phyloP scores from a whole-genome alignment of 768 basidiomycete genomes.

The Lentinula lateritia region DNA sequence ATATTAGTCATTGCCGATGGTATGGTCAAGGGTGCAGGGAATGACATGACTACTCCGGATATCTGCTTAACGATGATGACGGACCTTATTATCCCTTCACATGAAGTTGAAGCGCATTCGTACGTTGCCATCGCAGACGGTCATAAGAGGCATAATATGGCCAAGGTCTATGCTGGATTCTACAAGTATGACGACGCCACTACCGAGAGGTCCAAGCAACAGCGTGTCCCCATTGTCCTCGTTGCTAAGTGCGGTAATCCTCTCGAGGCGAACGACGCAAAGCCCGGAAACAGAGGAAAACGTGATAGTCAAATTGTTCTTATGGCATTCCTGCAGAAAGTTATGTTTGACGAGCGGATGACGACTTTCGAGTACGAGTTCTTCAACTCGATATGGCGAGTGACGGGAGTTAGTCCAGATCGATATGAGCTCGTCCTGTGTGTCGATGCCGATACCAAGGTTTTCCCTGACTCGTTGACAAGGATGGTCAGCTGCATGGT shows the following conservation, averaged over 20 bases:
- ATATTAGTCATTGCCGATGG: constrained; percentile 96
- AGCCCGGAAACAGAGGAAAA: constrained; percentile 98
- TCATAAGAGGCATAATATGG: constrained; percentile 99
- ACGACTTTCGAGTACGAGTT: constrained; percentile 99
- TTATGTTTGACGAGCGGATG: constrained; percentile 99
- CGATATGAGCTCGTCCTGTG: constrained; percentile 93
- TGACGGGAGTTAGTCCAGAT: constrained; percentile 93
- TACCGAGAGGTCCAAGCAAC: constrained; percentile 87
- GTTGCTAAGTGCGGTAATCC: constrained; percentile 97
- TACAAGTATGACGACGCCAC: constrained; percentile 93
- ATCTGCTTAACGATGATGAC: constrained; percentile 97
- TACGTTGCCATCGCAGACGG: constrained; percentile 99
- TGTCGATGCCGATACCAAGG: constrained; percentile 97
- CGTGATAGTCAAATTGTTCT: constrained; percentile 97
- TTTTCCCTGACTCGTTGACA: constrained; percentile 96
- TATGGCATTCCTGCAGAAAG: constrained; percentile 97
- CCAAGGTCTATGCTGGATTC: constrained; percentile 96
- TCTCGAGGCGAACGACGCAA: constrained; percentile 78
- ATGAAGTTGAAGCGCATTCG: constrained; percentile 89
- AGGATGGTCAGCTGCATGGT: constrained; percentile 97
- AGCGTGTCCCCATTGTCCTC: constrained; percentile 91
- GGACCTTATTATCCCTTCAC: constrained; percentile 73
- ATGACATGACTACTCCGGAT: constrained; percentile 84
- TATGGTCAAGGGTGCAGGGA: constrained; percentile 96
- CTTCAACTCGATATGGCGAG: constrained; percentile 97